phyloP scores from a whole-genome alignment of 768 basidiomycete species.

The Suillus variegatus region DNA sequence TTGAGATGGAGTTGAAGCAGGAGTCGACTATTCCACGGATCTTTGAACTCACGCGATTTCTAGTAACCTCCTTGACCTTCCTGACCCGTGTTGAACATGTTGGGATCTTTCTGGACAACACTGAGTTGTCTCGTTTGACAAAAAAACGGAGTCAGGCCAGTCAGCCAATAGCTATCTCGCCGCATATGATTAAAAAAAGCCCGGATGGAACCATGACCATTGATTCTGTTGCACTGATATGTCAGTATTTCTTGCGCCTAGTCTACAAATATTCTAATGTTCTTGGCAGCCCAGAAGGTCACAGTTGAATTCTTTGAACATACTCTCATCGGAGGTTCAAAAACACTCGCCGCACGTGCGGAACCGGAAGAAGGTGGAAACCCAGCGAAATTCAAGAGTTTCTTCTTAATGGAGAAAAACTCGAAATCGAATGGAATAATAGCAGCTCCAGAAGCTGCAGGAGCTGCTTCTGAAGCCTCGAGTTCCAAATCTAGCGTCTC shows the following conservation, averaged over 20 bases:
- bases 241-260: slow-evolving; percentile 1
- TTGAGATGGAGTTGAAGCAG: slow-evolving; percentile 49
- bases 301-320: background rate
- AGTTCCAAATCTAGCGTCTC: background rate
- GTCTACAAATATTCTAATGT: background rate
- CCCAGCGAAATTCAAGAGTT: background rate
- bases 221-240: background rate
- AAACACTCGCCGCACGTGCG: background rate
- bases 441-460: background rate
- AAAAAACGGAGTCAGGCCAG: background rate
- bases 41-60: slow-evolving; percentile 49
- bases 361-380: slow-evolving; percentile 4
- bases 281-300: background rate
- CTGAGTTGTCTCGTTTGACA: background rate
- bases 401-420: background rate
- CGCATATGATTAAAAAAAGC: background rate
- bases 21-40: slow-evolving; percentile 41
- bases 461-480: background rate
- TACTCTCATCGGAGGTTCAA: background rate
- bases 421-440: background rate
- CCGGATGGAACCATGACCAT: background rate
- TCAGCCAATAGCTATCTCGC: background rate
- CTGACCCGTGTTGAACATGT: slow-evolving; percentile 36
- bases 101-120: slow-evolving; percentile 2
- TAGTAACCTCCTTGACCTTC: slow-evolving; percentile 51